Conservation (phyloP, 2,329 filamentous ascomycete species). For the Aspergillus sp. region DNA sequence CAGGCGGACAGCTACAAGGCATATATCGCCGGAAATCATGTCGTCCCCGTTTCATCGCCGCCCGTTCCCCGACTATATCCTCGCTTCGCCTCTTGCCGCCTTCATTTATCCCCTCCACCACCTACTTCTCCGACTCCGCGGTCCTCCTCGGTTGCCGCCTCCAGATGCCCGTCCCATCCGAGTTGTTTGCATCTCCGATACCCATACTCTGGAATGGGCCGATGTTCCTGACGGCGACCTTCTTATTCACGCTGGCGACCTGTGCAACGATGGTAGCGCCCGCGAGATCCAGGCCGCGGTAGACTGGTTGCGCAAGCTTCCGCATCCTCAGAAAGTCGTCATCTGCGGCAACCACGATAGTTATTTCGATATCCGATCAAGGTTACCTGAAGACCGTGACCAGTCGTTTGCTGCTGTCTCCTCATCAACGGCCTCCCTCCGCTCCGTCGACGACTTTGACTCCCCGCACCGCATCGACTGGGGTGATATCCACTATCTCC, state of each 20-base stretch:
- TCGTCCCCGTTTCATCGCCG: constrained; percentile 50
- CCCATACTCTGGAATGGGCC: constrained; percentile 62
- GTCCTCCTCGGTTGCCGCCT: constrained; percentile 61
- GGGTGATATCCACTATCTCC: constrained; percentile 70
- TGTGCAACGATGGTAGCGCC: constrained; percentile 71
- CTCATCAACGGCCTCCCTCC: constrained; percentile 37
- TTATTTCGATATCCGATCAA: constrained; percentile 71
- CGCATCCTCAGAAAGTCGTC: constrained; percentile 77
- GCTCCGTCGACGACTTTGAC: constrained; percentile 41
- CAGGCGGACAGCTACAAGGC: neutral
- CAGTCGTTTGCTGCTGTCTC: constrained; percentile 31
- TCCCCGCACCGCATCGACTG: constrained; percentile 60
- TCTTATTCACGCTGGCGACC: constrained; percentile 85
- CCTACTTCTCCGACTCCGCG: constrained; percentile 66
- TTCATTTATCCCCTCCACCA: constrained; percentile 64
- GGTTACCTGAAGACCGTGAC: constrained; percentile 56
- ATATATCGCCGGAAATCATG: constrained; percentile 22
- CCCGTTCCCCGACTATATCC: constrained; percentile 60
- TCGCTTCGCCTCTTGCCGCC: constrained; percentile 68
- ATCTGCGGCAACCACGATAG: constrained; percentile 88
- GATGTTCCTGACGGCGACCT: constrained; percentile 70
- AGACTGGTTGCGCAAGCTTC: constrained; percentile 74
- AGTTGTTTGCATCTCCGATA: constrained; percentile 88
- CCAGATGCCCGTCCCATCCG: constrained; percentile 59
- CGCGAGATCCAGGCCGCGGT: constrained; percentile 77